A percentile compares a stretch with the other conserved stretches of the same genome.
These are phyloP conservation scores for Zygosaccharomyces pseudobailii DNA, from an alignment of 1,139 yeast genomes.

Conservation along the genomic window DNA sequence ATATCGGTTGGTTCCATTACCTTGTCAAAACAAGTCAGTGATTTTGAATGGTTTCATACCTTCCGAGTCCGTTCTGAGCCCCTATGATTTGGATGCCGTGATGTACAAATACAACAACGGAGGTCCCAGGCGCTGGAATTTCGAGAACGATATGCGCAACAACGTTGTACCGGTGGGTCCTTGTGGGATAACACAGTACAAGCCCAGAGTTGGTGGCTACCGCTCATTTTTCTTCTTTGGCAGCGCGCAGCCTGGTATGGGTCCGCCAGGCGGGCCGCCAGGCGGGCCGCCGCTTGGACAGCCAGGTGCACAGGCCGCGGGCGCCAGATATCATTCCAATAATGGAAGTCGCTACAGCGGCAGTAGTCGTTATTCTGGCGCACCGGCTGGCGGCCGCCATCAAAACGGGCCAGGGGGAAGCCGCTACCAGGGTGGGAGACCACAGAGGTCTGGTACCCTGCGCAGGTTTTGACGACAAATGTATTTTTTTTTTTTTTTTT, in stretches of 20 bases:
- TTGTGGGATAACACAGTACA: constrained; percentile 37
- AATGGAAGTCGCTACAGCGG: constrained; percentile 4
- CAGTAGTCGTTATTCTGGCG: constrained; percentile 2
- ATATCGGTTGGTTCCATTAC: constrained; percentile 57
- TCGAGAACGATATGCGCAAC: constrained; percentile 28
- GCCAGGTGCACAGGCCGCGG: not conserved
- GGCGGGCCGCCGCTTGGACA: not conserved
- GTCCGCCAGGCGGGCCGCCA: not conserved
- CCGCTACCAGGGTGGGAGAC: constrained; percentile 9
- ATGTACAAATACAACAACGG: constrained; percentile 36
- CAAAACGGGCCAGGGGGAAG: not conserved
- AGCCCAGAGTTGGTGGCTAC: constrained; percentile 42
- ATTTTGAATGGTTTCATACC: constrained; percentile 74
- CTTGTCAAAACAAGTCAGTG: constrained; percentile 68
- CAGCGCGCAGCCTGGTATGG: constrained; percentile 5
- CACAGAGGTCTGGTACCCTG: constrained; percentile 10
- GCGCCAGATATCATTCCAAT: not conserved
- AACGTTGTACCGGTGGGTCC: constrained; percentile 36
- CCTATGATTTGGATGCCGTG: constrained; percentile 65
- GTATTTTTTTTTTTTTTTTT: too few species aligned
- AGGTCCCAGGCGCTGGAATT: constrained; percentile 27
- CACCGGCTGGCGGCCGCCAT: constrained; percentile 2
- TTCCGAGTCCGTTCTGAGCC: constrained; percentile 54
- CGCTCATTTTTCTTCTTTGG: constrained; percentile 33
- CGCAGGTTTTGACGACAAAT: not conserved